Percentiles rank a stretch among this genome's conserved stretches.
Conservation (phyloP, 2,329 filamentous ascomycete species). For the Colletotrichum neosansevieriae region DNA sequence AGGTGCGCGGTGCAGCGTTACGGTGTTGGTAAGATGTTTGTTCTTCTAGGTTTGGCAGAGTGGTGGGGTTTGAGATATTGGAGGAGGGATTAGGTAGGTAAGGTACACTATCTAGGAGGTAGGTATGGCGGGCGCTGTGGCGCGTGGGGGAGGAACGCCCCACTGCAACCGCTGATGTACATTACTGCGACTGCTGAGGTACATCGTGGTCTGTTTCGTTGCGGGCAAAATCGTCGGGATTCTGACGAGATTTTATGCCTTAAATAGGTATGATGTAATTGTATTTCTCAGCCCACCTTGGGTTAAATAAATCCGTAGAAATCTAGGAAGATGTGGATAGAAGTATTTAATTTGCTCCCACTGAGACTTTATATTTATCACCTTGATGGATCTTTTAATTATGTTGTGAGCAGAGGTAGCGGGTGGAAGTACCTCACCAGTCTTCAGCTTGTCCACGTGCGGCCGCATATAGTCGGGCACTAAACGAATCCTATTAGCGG, state of each 20-base stretch:
- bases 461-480: not conserved
- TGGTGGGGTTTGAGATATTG: not conserved
- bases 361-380: too few species aligned
- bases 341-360: not conserved
- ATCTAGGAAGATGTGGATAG: not conserved
- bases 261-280: not conserved
- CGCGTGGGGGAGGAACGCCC: not conserved
- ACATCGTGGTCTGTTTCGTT: not conserved
- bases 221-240: not conserved
- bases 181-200: too few species aligned
- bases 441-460: not conserved
- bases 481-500: not conserved
- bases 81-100: not conserved
- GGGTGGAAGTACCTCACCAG: not conserved
- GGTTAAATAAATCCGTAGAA: not conserved
- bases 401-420: not conserved
- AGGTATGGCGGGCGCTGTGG: not conserved
- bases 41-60: not conserved
- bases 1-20: not conserved
- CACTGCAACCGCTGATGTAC: too few species aligned
- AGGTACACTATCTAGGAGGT: too few species aligned
- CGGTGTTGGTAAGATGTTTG: not conserved
- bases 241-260: not conserved
- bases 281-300: not conserved
- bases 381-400: not conserved